These are phyloP conservation scores for Schizothecium vesticola DNA, from an alignment of 495 filamentous ascomycete genomes.

Conservation along the genomic window DNA sequence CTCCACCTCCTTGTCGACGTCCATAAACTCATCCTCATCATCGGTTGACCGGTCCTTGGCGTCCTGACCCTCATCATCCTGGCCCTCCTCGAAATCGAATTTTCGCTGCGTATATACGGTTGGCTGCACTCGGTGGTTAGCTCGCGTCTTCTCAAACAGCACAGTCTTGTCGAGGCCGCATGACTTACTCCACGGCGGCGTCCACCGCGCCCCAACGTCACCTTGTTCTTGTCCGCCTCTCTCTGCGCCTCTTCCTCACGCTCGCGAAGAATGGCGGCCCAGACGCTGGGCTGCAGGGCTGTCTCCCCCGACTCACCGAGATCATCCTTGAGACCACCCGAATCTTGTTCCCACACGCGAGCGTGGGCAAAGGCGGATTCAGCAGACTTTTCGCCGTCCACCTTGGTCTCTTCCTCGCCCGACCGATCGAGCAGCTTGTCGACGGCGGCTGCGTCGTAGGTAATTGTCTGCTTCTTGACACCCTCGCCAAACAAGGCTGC, in stretches of 20 bases:
- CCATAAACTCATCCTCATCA: conserved; percentile 28
- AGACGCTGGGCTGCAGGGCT: conserved; percentile 58
- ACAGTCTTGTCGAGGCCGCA: neutral
- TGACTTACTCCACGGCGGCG: conserved; percentile 52
- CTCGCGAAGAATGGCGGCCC: conserved; percentile 81
- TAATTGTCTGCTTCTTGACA: conserved; percentile 56
- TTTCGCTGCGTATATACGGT: conserved; percentile 22
- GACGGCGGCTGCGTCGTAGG: conserved; percentile 73
- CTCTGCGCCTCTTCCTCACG: conserved; percentile 69
- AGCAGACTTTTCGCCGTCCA: conserved; percentile 50
- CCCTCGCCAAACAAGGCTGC: conserved; percentile 79
- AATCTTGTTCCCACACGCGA: conserved; percentile 86
- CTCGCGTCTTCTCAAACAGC: too few species aligned
- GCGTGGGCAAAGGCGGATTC: conserved; percentile 85
- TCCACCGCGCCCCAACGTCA: conserved; percentile 79
- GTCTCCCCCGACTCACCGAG: conserved; percentile 47
- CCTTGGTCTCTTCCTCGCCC: conserved; percentile 65
- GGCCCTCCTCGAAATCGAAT: conserved; percentile 26
- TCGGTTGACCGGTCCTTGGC: conserved; percentile 20
- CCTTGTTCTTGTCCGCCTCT: conserved; percentile 57
- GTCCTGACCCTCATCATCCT: conserved; percentile 25
- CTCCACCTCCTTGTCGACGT: conserved; percentile 18
- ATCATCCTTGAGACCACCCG: conserved; percentile 53
- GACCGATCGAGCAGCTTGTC: conserved; percentile 86
- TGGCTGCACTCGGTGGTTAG: conserved; percentile 16